These are phyloP conservation scores for Colletotrichum destructivum DNA, from an alignment of 2,329 filamentous ascomycete genomes.

Conservation along the genomic window DNA sequence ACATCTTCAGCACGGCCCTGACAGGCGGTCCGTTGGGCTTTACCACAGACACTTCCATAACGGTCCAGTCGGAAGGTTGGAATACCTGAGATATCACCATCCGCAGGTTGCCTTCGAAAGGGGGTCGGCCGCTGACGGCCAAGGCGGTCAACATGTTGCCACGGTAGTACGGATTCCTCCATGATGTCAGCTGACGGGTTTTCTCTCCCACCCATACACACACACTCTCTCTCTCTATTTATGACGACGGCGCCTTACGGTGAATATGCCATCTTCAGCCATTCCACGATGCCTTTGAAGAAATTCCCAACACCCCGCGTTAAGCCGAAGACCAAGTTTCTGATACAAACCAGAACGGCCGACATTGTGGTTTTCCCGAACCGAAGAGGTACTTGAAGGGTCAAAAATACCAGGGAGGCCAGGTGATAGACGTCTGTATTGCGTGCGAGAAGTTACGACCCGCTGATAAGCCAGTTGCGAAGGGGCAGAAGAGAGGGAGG, in stretches of 20 bases:
- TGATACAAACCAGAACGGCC: constrained; percentile 14
- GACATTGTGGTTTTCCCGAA: constrained; percentile 6
- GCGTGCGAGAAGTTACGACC: background rate
- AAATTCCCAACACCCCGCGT: background rate
- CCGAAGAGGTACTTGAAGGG: background rate
- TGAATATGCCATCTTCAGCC: constrained; percentile 34
- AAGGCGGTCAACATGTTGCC: constrained; percentile 30
- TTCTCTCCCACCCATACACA: background rate
- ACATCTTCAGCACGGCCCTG: constrained; percentile 30
- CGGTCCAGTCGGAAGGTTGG: constrained; percentile 27
- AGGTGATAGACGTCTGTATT: background rate
- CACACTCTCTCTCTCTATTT: too few species aligned
- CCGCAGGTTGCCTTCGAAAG: constrained; percentile 22
- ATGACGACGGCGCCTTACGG: constrained; percentile 11
- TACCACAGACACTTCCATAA: constrained; percentile 27
- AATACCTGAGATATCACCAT: constrained; percentile 35
- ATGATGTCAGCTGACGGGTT: background rate
- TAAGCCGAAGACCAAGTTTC: constrained; percentile 3
- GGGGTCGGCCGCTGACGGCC: constrained; percentile 9
- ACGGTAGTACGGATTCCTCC: constrained; percentile 31
- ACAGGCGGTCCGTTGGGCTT: constrained; percentile 10
- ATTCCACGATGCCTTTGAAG: constrained; percentile 25
- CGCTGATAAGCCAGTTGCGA: background rate
- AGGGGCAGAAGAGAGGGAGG: too few species aligned
- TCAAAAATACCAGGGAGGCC: background rate